Percentiles rank a stretch among this genome's conserved stretches.
Conservation (phyloP, 2,329 filamentous ascomycete species). For the Pseudocercospora musae region DNA sequence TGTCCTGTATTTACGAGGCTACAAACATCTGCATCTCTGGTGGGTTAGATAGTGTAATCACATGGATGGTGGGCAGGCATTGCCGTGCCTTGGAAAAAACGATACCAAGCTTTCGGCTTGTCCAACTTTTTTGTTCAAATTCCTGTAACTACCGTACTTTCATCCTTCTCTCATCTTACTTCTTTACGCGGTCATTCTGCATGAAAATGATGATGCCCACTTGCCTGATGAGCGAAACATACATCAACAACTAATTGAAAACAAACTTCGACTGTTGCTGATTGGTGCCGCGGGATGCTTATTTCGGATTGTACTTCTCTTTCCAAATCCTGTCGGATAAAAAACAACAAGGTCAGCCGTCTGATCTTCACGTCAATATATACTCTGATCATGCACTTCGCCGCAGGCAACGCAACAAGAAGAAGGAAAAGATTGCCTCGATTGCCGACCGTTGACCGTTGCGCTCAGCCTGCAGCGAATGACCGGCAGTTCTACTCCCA, state of each 20-base stretch:
- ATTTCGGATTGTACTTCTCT: slow-evolving; percentile 69
- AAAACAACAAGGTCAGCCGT: neutral
- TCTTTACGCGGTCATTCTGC: slow-evolving; percentile 1
- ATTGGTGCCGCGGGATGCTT: slow-evolving; percentile 1
- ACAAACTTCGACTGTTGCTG: no score
- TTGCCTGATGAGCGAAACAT: no score
- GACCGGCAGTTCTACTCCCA: slow-evolving; percentile 1
- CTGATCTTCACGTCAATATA: neutral
- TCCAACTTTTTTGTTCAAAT: neutral
- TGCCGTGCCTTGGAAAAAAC: neutral
- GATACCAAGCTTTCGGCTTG: neutral
- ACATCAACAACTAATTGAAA: no score
- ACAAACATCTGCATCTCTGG: neutral
- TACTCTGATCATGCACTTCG: neutral
- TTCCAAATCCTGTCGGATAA: slow-evolving; percentile 80
- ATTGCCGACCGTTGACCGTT: neutral
- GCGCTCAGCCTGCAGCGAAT: neutral
- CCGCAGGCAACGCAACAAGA: no score
- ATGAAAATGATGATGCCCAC: neutral
- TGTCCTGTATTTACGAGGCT: slow-evolving; percentile 7
- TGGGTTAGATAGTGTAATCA: slow-evolving; percentile 11
- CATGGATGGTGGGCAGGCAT: neutral
- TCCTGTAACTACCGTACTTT: neutral
- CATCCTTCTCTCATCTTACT: neutral
- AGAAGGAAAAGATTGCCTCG: neutral